phyloP scores from a whole-genome alignment of 2,329 filamentous ascomycete species.

The Davidsoniella virescens region DNA sequence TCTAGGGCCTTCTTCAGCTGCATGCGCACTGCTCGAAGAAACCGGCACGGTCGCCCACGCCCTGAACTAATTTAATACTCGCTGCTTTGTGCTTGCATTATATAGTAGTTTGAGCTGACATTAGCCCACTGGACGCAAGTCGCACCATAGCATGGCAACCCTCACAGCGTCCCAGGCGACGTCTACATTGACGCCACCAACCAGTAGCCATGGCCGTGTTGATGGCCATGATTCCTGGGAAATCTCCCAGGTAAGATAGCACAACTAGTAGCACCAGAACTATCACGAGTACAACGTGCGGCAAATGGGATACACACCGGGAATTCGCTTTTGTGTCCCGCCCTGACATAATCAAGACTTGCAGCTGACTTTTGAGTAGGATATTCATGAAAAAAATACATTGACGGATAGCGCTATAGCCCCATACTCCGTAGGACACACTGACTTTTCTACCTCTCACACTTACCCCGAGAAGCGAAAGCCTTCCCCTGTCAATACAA shows the following conservation, averaged over 20 bases:
- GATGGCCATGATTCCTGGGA: conserved; percentile 4
- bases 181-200: conserved; percentile 9
- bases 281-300: not conserved
- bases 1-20: conserved; percentile 8
- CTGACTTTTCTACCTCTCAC: not conserved
- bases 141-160: conserved; percentile 5
- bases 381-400: not conserved
- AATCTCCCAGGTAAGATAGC: conserved; percentile 3
- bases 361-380: conserved; percentile 2
- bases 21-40: conserved; percentile 7
- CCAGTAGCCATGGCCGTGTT: conserved; percentile 8
- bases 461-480: conserved; percentile 2
- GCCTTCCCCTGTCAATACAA: conserved; percentile 7
- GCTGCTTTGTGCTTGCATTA: not conserved
- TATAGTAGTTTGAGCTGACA: not conserved
- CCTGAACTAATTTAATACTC: not conserved
- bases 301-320: not conserved
- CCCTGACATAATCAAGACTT: not conserved
- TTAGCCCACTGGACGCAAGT: not conserved
- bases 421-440: not conserved
- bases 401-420: not conserved
- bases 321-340: not conserved
- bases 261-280: not conserved
- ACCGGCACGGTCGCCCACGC: conserved; percentile 5
- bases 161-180: conserved; percentile 6